Percentiles rank a stretch among this genome's conserved stretches.
Evolutionary conservation across 345 rosid genomes (phyloP).

Genomic region (Citrus cavaleriei): DNA sequence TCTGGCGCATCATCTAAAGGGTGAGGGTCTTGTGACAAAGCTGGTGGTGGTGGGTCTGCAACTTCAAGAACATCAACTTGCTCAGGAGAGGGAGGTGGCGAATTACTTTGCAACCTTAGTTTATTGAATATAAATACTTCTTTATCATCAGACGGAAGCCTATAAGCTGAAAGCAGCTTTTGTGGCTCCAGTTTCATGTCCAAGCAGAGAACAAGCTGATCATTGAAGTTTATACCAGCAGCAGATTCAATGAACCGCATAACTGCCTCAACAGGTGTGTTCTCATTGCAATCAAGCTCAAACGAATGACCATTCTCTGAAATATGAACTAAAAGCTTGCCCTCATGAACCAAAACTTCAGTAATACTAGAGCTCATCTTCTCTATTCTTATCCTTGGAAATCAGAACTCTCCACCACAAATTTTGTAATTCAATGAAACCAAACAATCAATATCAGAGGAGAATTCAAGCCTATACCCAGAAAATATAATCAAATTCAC

Average conservation of each 20-base stretch:
- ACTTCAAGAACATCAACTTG: constrained; percentile 50
- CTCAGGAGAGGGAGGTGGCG: constrained; percentile 64
- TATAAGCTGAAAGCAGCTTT: constrained; percentile 61
- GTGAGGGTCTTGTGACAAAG: constrained; percentile 53
- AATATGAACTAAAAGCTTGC: constrained; percentile 76
- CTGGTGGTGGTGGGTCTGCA: constrained; percentile 51
- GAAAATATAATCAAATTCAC: constrained; percentile 7
- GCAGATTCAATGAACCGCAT: constrained; percentile 61
- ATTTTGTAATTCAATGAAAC: constrained; percentile 8
- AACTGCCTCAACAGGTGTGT: constrained; percentile 66
- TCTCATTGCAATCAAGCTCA: constrained; percentile 62
- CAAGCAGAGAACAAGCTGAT: constrained; percentile 81
- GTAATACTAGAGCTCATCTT: constrained; percentile 69
- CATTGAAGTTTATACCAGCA: constrained; percentile 53
- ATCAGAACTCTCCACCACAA: constrained; percentile 29
- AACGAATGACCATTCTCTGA: constrained; percentile 88
- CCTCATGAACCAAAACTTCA: constrained; percentile 44
- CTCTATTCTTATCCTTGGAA: constrained; percentile 20
- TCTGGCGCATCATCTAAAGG: constrained; percentile 84
- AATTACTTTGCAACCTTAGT: constrained; percentile 58
- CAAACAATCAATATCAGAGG: background rate
- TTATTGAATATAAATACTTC: constrained; percentile 83
- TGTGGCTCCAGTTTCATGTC: constrained; percentile 88
- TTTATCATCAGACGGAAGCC: constrained; percentile 64
- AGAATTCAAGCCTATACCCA: background rate